phyloP scores from a whole-genome alignment of 306 rosid species.

The Leucaena leucocephala region DNA sequence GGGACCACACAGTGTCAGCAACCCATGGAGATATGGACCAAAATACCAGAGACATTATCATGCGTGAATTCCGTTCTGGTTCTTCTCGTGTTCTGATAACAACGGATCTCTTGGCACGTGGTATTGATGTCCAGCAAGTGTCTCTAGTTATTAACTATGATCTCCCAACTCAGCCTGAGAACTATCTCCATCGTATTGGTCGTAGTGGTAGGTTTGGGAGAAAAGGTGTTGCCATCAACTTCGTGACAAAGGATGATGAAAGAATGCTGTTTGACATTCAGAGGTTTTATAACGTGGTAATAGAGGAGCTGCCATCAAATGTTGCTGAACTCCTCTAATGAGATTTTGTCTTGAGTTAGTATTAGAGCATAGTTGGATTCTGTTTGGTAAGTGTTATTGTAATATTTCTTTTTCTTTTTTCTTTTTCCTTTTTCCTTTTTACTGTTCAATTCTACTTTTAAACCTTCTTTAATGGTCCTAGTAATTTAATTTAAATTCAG shows the following conservation, averaged over 20 bases:
- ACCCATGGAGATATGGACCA: no score
- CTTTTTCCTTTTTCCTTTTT: neutral
- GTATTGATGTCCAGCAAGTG: constrained; percentile 95
- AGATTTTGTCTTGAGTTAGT: constrained; percentile 46
- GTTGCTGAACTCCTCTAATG: constrained; percentile 44
- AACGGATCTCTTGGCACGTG: constrained; percentile 95
- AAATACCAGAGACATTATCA: constrained; percentile 6
- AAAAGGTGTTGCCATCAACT: constrained; percentile 93
- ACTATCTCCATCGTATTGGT: constrained; percentile 91
- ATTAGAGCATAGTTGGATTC: constrained; percentile 34
- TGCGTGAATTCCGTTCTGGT: constrained; percentile 97
- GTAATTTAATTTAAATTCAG: constrained; percentile 39
- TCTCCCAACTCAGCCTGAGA: constrained; percentile 94
- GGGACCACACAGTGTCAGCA: constrained; percentile 57
- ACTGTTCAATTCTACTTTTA: constrained; percentile 4
- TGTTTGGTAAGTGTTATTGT: constrained; percentile 44
- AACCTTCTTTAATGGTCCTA: constrained; percentile 44
- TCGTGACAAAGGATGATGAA: constrained; percentile 72
- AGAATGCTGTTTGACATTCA: constrained; percentile 47
- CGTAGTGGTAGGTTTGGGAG: constrained; percentile 43
- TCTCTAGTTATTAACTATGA: constrained; percentile 95
- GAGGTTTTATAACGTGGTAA: no score
- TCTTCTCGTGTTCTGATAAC: constrained; percentile 92
- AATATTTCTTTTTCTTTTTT: constrained; percentile 18
- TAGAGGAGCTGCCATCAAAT: no score